Evolutionary conservation across 2,329 filamentous ascomycete species (phyloP).

Genomic region (Exophiala lecanii-corni): DNA sequence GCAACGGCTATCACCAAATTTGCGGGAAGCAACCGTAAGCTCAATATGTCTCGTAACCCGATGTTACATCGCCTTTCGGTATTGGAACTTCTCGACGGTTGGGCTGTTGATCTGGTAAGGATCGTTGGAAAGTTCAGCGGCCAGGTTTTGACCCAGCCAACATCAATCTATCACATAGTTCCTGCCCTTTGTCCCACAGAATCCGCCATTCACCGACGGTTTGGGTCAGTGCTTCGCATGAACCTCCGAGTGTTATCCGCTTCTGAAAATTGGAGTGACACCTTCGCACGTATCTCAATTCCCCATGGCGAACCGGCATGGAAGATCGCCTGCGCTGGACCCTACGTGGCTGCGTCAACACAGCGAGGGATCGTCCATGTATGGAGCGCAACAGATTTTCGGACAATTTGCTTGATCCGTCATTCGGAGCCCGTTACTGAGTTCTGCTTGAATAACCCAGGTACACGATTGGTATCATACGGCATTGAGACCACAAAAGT

Average conservation of each 20-base stretch:
- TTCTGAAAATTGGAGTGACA: conserved; percentile 11
- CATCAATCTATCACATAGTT: conserved; percentile 36
- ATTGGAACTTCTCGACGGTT: conserved; percentile 29
- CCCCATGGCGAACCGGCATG: conserved; percentile 2
- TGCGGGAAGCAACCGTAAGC: conserved; percentile 10
- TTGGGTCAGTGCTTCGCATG: conserved; percentile 18
- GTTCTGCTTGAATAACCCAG: conserved; percentile 15
- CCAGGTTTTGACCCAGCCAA: conserved; percentile 28
- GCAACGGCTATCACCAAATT: conserved; percentile 26
- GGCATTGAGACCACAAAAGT: conserved; percentile 21
- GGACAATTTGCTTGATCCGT: conserved; percentile 19
- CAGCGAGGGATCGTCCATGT: conserved; percentile 21
- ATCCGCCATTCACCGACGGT: conserved; percentile 34
- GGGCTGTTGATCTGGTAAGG: conserved; percentile 35
- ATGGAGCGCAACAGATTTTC: conserved; percentile 26
- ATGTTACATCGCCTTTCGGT: conserved; percentile 15
- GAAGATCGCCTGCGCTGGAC: conserved; percentile 14
- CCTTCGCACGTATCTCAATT: conserved; percentile 7
- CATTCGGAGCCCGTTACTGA: conserved; percentile 22
- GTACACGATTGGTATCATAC: conserved; percentile 22
- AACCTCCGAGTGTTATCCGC: conserved; percentile 9
- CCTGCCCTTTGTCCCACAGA: conserved; percentile 38
- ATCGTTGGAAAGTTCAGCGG: conserved; percentile 36
- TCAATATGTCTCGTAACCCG: conserved; percentile 16
- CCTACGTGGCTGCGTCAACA: conserved; percentile 23